A percentile compares a stretch with the other conserved stretches of the same genome.
phyloP scores from a whole-genome alignment of 1,139 yeast species.

The Geotrichum aggregatum region DNA sequence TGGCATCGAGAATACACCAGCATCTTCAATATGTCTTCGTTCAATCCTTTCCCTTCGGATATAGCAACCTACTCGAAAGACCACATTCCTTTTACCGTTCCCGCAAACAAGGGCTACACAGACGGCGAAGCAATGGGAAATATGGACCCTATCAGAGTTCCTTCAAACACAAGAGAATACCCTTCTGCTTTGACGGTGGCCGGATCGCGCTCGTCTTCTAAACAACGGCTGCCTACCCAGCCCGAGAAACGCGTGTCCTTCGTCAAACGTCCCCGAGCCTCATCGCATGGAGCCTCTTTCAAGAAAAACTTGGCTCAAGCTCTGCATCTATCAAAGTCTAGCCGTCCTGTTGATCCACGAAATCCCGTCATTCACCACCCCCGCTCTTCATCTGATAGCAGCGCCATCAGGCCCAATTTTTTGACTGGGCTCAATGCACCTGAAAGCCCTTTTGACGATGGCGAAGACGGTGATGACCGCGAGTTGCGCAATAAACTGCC shows the following conservation, averaged over 20 bases:
- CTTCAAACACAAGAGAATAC: not conserved
- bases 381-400: not conserved
- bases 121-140: conserved; percentile 6
- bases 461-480: not conserved
- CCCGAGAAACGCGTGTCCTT: not conserved
- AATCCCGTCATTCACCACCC: not conserved
- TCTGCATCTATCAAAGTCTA: not conserved
- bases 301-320: not conserved
- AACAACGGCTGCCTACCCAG: not conserved
- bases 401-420: not conserved
- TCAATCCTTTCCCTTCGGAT: conserved; percentile 4
- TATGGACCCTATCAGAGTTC: conserved; percentile 5
- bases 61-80: conserved; percentile 6
- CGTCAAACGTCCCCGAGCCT: not conserved
- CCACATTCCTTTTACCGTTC: conserved; percentile 2
- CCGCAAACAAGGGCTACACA: conserved; percentile 1
- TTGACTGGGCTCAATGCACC: not conserved
- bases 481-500: not conserved
- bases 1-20: not conserved
- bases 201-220: too few species aligned
- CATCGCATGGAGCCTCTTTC: not conserved
- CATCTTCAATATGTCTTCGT: not conserved
- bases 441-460: not conserved
- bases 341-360: not conserved
- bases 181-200: conserved; percentile 1